Evolutionary conservation across 2,329 filamentous ascomycete genomes (phyloP), one percentile per base, ranked within the genome.

Genomic region (Calonectria honghensis): DNA sequence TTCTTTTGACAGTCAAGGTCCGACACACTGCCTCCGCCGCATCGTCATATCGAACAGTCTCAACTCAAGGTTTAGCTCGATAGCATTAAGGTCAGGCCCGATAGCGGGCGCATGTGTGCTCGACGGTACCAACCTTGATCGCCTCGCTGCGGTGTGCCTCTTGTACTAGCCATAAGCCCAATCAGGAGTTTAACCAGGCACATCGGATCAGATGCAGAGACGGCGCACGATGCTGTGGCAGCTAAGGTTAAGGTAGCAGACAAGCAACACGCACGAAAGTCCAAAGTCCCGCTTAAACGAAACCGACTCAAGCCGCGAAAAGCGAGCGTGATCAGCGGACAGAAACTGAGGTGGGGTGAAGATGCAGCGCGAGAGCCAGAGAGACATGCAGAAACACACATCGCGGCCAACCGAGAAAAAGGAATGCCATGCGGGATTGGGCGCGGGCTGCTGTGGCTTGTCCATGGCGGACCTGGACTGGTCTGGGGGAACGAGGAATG

Each of bases 231-330:
- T 59, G 39, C 51, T 24, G 66, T 51, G 57, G 41, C 27, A 73
- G 51, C 57, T 73, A 73, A 73, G 59, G 71, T 73, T 73, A 73
- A 73, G 71, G 71, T 73, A 66, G 52, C 37, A 41, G 65, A 61
- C 66, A 65, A 70, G 52, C 71, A 65, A 59, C 57, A 66, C 31
- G 63, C 41, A 59, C 51, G 52, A 59, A 41, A 29, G 63, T 52
- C 32, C n/a, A 31, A 27, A 54, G 57, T 48, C 45, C 68, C 68
- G 54, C 68, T 31, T 31, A 31, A 37, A 48, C n/a, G 27, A n/a
- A 45, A 63, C 65, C 54, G 18, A 57, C 41, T 35, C 32, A 45
- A 69, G 66, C 71, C 71, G 57, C 66, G 59, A 59, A 73, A 59
- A 66, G 66, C 71, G 71, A 73, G 29, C 41, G 45, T 32, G 68